Base-by-base conservation (phyloP, 371 early-diverging fungal genomes). In the Amoeboaphelidium protococcarum region DNA sequence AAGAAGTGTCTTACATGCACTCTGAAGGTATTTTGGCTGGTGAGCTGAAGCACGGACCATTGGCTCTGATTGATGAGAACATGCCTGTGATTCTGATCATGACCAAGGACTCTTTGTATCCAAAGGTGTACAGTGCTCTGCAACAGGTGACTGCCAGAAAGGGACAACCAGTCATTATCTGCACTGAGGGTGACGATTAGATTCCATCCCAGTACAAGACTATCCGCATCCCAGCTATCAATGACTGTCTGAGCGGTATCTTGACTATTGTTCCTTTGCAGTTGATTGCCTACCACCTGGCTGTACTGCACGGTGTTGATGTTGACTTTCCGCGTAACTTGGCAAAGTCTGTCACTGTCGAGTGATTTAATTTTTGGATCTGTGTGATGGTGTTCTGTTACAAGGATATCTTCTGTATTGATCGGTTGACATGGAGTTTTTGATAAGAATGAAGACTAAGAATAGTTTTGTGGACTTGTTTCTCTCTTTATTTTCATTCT, bases 1-100 rank as follows among this genome's bases (percentile, higher is more conserved):
- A 97, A 77, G 98, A 99, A 72, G 80, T 98, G 16, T 81, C 86
- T 22, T 92, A 90, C 69, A 90, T 92, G 77, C 94, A 90, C 71
- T 72, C 73, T 54, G 91, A 92, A 65, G 97, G 98, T 58, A 92
- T 97, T 62, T 66, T 92, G 50, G 91, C 99, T 40, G 99, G 99
- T 57, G 98, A 98, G 66, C 72, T 99, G 50, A 99, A 98, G 78
- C 99, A 99, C 67, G 99, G 99, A 44, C 97, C 99, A 22, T 67
- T 99, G 55, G 99, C 99, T 16, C 71, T 99, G 52, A 82, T 98
- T 53, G 97, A 96, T 61, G 92, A 90, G 63, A 77, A 85, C 61
- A 82, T 94, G 80, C 85, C 86, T 19, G 82, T 98, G 27, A 79
- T 99, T 50, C 60, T 89, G 52, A 73, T 91, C 59, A 83, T 86